Percentiles rank a stretch among this genome's conserved stretches.
Conservation (phyloP, 768 basidiomycete genomes). For the Scleroderma bovista region DNA sequence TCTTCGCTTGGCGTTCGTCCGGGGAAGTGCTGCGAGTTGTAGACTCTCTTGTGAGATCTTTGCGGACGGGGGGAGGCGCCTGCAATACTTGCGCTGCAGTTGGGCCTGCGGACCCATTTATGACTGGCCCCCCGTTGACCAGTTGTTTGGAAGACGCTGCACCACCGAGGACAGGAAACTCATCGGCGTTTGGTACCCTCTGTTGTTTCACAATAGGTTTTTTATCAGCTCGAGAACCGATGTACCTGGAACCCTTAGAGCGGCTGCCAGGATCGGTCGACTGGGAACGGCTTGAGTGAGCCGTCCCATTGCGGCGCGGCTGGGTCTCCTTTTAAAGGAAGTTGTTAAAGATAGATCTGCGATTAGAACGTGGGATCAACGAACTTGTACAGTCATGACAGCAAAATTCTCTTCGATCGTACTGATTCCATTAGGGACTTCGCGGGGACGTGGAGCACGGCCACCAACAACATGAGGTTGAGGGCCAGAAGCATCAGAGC, state of each 20-base stretch:
- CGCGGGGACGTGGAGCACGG: constrained; percentile 40
- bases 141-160: constrained; percentile 52
- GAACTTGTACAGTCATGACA: constrained; percentile 53
- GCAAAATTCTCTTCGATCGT: constrained; percentile 57
- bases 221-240: constrained; percentile 45
- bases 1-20: constrained; percentile 31
- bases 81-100: constrained; percentile 90
- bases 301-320: constrained; percentile 31
- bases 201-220: constrained; percentile 47
- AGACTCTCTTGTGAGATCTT: constrained; percentile 47
- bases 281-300: constrained; percentile 41
- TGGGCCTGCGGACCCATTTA: constrained; percentile 51
- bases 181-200: constrained; percentile 85
- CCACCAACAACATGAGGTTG: constrained; percentile 43
- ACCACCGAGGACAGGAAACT: constrained; percentile 87
- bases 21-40: constrained; percentile 50
- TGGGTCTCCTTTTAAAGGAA: constrained; percentile 25
- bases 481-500: constrained; percentile 47
- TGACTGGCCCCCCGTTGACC: constrained; percentile 32
- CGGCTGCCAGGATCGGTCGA: constrained; percentile 50
- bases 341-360: constrained; percentile 9
- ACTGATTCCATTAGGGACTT: constrained; percentile 28
- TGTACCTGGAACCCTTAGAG: constrained; percentile 44
- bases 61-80: constrained; percentile 66
- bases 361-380: constrained; percentile 12